A percentile compares a stretch with the other conserved stretches of the same genome.
These are phyloP conservation scores for Ogataea glucozyma DNA, from an alignment of 805 yeast genomes.

Conservation along the genomic window DNA sequence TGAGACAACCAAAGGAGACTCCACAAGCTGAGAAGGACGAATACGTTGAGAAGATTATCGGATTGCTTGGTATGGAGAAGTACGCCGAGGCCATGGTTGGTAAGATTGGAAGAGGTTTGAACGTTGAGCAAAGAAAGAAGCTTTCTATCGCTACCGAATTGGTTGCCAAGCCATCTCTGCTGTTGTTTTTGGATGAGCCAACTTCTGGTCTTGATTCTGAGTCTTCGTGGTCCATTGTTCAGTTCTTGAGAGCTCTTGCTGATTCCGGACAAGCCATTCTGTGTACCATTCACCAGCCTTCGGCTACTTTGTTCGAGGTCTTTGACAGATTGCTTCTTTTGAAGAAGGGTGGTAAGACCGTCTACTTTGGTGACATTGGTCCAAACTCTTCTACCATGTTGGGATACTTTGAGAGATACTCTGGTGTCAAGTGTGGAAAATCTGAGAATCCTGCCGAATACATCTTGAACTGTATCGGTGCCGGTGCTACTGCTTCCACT, in stretches of 20 bases:
- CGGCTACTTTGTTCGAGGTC: constrained; percentile 45
- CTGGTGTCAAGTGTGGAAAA: constrained; percentile 66
- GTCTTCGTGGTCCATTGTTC: constrained; percentile 58
- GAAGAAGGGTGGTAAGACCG: constrained; percentile 54
- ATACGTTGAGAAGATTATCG: constrained; percentile 44
- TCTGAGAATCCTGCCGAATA: constrained; percentile 76
- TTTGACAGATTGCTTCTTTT: constrained; percentile 46
- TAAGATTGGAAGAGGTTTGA: constrained; percentile 47
- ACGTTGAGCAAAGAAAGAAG: constrained; percentile 55
- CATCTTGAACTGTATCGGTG: constrained; percentile 73
- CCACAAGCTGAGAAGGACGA: constrained; percentile 42
- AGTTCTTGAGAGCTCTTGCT: constrained; percentile 49
- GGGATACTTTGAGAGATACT: constrained; percentile 46
- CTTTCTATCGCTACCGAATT: constrained; percentile 56
- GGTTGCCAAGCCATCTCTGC: constrained; percentile 53
- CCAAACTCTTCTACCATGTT: constrained; percentile 45
- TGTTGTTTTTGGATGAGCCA: constrained; percentile 59
- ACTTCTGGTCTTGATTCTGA: constrained; percentile 60
- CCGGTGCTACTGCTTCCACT: constrained; percentile 72
- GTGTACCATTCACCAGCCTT: constrained; percentile 57
- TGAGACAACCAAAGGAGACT: constrained; percentile 45
- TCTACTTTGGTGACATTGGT: constrained; percentile 55
- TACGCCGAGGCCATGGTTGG: constrained; percentile 55
- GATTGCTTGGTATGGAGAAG: constrained; percentile 41
- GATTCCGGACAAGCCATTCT: constrained; percentile 55